Evolutionary conservation across 805 yeast species (phyloP), one percentile per base, ranked within the genome.

Genomic region (Metschnikowia peoriensis): DNA sequence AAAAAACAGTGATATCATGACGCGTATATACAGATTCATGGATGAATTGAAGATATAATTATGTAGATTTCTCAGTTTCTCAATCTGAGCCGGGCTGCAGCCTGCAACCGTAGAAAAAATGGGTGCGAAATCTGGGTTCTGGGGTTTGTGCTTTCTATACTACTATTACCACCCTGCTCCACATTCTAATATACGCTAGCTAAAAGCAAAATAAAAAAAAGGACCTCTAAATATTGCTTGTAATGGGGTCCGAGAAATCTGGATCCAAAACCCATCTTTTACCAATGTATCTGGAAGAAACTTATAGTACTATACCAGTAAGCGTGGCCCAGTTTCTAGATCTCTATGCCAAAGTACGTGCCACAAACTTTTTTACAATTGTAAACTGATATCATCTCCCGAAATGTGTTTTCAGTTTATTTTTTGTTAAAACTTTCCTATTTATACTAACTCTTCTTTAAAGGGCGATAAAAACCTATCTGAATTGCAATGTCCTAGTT

Each of bases 391-490:
- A 6, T 12, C 22, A 12, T 27, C 32, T 1, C 14, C 14, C 10
- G n/a, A n/a, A n/a, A 15, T 7, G 49, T 28, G 17, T 29, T 8
- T 29, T 29, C 10, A 8, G 10, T 29, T 29, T 29, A 8, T 8
- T 29, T 29, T 29, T 29, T 29, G 10, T 29, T n/a, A n/a, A 12
- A 32, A 10, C 6, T 32, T 10, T 6, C 12, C 14, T 6, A 32
- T 2, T 32, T 12, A 32, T 32, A 32, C 35, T 32, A 32, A 10
- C 35, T 32, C 10, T 12, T 32, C 10, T 10, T 44, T 68, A 7
- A 22, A 76, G 70, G 85, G 84, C 2, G 79, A 76, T 57, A 76
- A 82, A 80, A 82, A 82, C 52, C 62, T 84, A 7, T 80, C 86
- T 0, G 70, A 69, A 16, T 78, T 84, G 2, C 75, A 78, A 1